phyloP scores from a whole-genome alignment of 1,139 yeast genomes.

The Pneumocystis jirovecii region DNA sequence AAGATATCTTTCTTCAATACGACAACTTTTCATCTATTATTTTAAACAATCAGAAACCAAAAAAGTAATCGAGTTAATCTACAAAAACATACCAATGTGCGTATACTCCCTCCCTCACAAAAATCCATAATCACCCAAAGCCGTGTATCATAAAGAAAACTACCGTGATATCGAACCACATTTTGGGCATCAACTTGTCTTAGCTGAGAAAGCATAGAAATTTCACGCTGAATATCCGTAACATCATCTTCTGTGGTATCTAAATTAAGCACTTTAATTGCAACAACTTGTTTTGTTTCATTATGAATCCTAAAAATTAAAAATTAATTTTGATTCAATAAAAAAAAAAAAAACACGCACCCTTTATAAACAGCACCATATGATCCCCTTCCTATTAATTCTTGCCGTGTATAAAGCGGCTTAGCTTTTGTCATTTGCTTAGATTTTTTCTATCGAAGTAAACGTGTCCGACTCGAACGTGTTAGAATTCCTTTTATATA shows the following conservation, averaged over 20 bases:
- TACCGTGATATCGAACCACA: conserved; percentile 83
- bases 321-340: neutral
- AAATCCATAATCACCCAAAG: conserved; percentile 97
- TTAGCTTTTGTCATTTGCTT: neutral
- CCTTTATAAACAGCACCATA: conserved; percentile 95
- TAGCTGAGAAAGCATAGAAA: conserved; percentile 68
- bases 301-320: conserved; percentile 27
- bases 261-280: conserved; percentile 79
- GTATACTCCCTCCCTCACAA: conserved; percentile 90
- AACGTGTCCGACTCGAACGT: neutral
- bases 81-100: conserved; percentile 38
- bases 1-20: conserved; percentile 68
- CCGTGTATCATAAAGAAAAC: conserved; percentile 70
- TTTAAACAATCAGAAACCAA: neutral
- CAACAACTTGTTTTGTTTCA: conserved; percentile 62
- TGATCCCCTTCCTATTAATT: conserved; percentile 88
- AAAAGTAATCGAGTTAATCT: neutral
- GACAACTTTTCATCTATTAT: conserved; percentile 55
- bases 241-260: conserved; percentile 94
- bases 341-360: conserved; percentile 22
- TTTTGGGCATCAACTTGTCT: conserved; percentile 60
- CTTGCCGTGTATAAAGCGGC: conserved; percentile 51
- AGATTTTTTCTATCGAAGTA: neutral
- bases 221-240: conserved; percentile 84
- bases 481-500: neutral